Evolutionary conservation across 108 stramenopile species (phyloP), one percentile per base, ranked within the genome.

Genomic region (Nannochloropsis salina): DNA sequence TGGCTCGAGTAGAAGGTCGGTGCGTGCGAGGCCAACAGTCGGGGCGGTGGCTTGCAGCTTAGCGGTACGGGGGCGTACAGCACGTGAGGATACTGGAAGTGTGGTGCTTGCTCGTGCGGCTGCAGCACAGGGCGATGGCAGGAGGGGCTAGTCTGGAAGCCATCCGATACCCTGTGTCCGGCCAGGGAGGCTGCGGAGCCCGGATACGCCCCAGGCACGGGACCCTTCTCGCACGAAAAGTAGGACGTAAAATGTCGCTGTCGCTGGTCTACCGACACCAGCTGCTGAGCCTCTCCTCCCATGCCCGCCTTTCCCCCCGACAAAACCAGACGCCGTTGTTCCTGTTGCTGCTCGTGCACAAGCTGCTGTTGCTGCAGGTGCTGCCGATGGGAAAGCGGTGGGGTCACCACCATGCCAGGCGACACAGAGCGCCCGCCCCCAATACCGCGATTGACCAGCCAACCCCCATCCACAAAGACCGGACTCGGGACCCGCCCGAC

Each of bases 281-380:
- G 5, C 41, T 43, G 10, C 45, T 43, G 9, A 44, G 21, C 61
- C 18, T 18, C 18, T 12, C 31, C 41, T 31, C 10, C 43, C 82
- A 20, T 20, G 40, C 43, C 31, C 41, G 40, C 82, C 4, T 41
- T 31, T 2, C 74, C 74, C 84, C 42, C 44, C 42, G 74, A 79
- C 18, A 80, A 43, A 79, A 20, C 44, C 42, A 80, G 84, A 51
- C 79, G 84, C 84, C 61, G 61, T 42, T 86, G 80, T 42, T 86
- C 44, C 11, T 84, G 84, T 43, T 44, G 81, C 40, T 44, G 85
- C 81, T 44, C 44, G 1, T 45, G 40, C 40, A 18, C 4, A 22
- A 44, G 85, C 74, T 84, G 83, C 11, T 84, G 44, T 4, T 43
- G 51, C 47, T 84, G 45, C 47, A 40, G 84, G 45, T 9, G 41